Percentiles rank a stretch among this genome's conserved stretches.
phyloP scores from a whole-genome alignment of 139 green algal species.

The Astrephomene gubernaculifera region DNA sequence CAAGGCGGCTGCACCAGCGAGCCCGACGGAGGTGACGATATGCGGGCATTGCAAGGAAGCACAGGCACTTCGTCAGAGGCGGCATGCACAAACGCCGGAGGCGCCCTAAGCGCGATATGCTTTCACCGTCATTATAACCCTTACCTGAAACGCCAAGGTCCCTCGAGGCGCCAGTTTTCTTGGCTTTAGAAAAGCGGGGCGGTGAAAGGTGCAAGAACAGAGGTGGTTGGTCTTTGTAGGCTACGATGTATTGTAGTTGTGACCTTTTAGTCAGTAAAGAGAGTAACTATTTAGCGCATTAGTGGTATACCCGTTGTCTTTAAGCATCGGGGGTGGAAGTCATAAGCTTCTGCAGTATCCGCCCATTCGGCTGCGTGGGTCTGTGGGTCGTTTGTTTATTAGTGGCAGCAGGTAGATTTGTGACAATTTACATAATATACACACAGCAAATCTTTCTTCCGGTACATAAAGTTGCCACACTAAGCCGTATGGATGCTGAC shows the following conservation, averaged over 20 bases:
- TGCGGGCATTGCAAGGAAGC: neutral
- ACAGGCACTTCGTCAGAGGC: neutral
- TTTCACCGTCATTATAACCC: neutral
- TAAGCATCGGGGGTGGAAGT: too few relatives aligned
- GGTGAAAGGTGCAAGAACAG: neutral
- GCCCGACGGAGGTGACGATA: neutral
- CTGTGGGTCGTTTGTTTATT: too few relatives aligned
- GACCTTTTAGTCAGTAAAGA: too few relatives aligned
- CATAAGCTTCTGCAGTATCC: too few relatives aligned
- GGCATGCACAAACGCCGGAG: slow-evolving; percentile 16
- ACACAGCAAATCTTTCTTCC: too few relatives aligned
- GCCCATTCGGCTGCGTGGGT: neutral
- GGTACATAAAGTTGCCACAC: too few relatives aligned
- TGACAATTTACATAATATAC: too few relatives aligned
- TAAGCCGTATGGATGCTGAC: too few relatives aligned
- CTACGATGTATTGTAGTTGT: too few relatives aligned
- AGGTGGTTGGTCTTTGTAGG: neutral
- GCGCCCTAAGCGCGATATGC: too few relatives aligned
- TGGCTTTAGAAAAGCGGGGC: neutral
- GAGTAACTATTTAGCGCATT: too few relatives aligned
- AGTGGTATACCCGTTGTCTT: neutral
- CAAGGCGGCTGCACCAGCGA: slow-evolving; percentile 29
- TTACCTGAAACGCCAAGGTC: slow-evolving; percentile 31
- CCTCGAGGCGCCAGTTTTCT: slow-evolving; percentile 13
- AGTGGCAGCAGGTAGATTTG: too few relatives aligned